Conservation (phyloP, 2,329 filamentous ascomycete species). For the Xylariaceae sp. region DNA sequence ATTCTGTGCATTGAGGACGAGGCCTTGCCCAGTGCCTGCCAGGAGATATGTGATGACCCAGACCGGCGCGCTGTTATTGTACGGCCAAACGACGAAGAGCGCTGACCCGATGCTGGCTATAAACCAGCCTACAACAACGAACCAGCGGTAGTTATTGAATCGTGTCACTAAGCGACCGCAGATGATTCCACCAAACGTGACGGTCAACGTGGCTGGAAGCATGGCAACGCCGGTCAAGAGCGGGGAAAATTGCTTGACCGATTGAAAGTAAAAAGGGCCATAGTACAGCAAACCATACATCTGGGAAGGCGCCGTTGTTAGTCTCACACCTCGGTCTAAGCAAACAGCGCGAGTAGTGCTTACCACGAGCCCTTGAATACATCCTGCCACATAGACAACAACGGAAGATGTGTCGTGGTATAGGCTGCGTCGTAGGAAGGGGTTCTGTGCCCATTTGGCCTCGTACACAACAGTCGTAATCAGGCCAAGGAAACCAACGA, state of each 20-base stretch:
- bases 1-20: constrained; percentile 37
- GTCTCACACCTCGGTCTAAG: neutral
- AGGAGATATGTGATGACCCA: constrained; percentile 36
- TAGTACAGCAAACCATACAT: constrained; percentile 18
- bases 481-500: constrained; percentile 14
- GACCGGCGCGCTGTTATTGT: constrained; percentile 23
- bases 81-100: constrained; percentile 18
- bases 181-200: constrained; percentile 32
- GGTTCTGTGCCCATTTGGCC: constrained; percentile 10
- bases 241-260: constrained; percentile 31
- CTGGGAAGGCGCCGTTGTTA: constrained; percentile 10
- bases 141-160: constrained; percentile 30
- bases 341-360: neutral
- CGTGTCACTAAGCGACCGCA: constrained; percentile 20
- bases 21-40: constrained; percentile 35
- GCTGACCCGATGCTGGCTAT: constrained; percentile 12
- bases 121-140: constrained; percentile 36
- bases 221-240: constrained; percentile 32
- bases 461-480: constrained; percentile 14
- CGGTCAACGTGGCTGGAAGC: constrained; percentile 31
- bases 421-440: constrained; percentile 16
- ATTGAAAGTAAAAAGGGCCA: constrained; percentile 36
- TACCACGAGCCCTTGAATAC: constrained; percentile 15
- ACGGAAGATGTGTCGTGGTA: constrained; percentile 14
- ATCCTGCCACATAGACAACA: constrained; percentile 10